Evolutionary conservation across 140 eudicot genomes (phyloP).

Genomic region (Cichorium intybus): DNA sequence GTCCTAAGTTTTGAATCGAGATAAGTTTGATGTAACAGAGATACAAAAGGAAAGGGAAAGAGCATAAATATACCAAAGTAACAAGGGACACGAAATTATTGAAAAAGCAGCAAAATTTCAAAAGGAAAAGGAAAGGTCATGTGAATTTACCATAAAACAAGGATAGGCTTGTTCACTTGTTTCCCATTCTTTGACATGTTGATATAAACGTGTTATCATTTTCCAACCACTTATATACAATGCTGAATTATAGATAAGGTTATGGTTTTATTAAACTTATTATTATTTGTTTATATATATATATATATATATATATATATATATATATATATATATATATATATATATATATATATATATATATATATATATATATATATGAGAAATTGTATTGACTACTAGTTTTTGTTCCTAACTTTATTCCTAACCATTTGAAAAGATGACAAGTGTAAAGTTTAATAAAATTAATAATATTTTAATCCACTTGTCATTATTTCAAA

Average conservation of each 20-base stretch:
- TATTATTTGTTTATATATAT: neutral
- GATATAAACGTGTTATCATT: neutral
- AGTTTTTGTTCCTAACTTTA: no score
- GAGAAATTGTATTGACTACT: no score
- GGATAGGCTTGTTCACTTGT: conserved; percentile 40
- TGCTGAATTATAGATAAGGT: neutral
- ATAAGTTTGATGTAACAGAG: neutral
- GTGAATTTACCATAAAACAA: conserved; percentile 30
- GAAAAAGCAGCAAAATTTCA: conserved; percentile 14
- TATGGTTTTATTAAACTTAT: neutral
- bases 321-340: no score
- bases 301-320: no score
- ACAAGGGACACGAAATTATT: conserved; percentile 27
- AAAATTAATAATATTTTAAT: no score
- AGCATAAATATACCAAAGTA: conserved; percentile 7
- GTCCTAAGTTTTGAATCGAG: neutral
- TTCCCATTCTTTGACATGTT: conserved; percentile 22
- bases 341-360: no score
- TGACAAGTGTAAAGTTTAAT: no score
- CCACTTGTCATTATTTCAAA: no score
- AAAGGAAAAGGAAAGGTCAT: conserved; percentile 28
- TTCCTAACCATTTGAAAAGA: no score
- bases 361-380: no score
- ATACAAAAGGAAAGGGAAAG: neutral
- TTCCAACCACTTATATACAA: neutral